Percentiles rank a stretch among this genome's conserved stretches.
These are phyloP conservation scores for Isabelozyma pseudorhagii DNA, from an alignment of 805 yeast genomes.

Conservation along the genomic window DNA sequence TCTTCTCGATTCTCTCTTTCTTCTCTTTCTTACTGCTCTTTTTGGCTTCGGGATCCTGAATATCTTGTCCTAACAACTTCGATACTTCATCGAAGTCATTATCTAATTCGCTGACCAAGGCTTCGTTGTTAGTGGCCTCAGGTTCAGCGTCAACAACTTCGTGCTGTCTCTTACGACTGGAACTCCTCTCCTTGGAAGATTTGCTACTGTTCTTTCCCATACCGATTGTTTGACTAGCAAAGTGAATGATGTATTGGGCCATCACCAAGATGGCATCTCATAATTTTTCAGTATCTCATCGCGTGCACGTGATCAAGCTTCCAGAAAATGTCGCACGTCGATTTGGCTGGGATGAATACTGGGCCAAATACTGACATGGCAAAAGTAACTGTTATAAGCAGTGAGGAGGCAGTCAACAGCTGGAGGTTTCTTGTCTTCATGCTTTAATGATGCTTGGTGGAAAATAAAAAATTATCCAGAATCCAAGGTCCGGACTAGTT, in stretches of 20 bases:
- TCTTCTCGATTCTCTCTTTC: conserved; percentile 17
- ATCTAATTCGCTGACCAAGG: conserved; percentile 52
- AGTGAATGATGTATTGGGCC: neutral
- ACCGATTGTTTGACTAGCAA: neutral
- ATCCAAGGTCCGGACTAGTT: no score
- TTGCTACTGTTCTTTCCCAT: neutral
- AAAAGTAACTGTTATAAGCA: no score
- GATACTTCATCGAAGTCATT: conserved; percentile 58
- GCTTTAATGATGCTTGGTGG: no score
- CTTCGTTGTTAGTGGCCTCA: conserved; percentile 35
- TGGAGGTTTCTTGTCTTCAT: no score
- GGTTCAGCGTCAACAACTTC: conserved; percentile 24
- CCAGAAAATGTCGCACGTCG: neutral
- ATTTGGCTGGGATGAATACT: neutral
- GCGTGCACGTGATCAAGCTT: neutral
- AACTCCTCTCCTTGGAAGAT: neutral
- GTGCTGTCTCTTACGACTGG: conserved; percentile 16
- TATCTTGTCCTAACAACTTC: conserved; percentile 44
- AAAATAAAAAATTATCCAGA: no score
- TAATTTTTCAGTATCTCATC: neutral
- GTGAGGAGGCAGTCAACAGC: no score
- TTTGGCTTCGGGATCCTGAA: conserved; percentile 39
- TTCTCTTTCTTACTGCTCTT: conserved; percentile 17
- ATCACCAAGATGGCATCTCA: neutral
- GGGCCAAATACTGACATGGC: neutral